Base-by-base conservation (phyloP, 2,329 filamentous ascomycete genomes). In the Ceratocystis albifundus region DNA sequence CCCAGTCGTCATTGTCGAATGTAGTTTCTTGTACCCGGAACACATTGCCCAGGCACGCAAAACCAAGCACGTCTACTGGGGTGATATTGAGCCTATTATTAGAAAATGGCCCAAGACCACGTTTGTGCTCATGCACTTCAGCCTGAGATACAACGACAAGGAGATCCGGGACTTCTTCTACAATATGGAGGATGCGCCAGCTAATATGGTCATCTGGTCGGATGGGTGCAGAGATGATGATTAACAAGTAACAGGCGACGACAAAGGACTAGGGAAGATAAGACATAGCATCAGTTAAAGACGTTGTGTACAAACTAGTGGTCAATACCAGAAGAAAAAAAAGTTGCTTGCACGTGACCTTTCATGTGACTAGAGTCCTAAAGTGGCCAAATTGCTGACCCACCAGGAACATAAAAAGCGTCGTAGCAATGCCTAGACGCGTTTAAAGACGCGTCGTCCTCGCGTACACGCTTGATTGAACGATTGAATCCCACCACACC, bases 71-170 rank as follows among this genome's bases (percentile, higher is more conserved):
- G 80, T 79, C 0, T 70, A 75, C 30, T 81, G 79, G 79, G 69
- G 69, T 15, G 78, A 80, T 53, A 69, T 81, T 57, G 78, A 80
- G 69, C 72, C 70, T 17, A 76, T 80, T 3, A 72, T 80, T 22
- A 71, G 78, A 32, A 74, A 71, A 66, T 80, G 76, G 75, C 74
- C 75, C 0, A 65, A 65, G 53, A 80, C 78, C 7, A 77, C 73
- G 3, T 81, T 80, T 71, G 74, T 81, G 30, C 67, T 80, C 59
- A 80, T 72, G 69, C 78, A 80, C 69, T 80, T 80, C 66, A 80
- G 78, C 67, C 68, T 80, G 71, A 71, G 79, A 36, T 80, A 80
- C 67, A 74, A 67, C 2, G 77, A 79, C 17, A 71, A 72, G 50
- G 75, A 77, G 20, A 71, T 81, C 0, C 70, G 73, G 46, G 61